Percentiles rank a stretch among this genome's conserved stretches.
phyloP scores from a whole-genome alignment of 176 grass and related monocot species.

The Poa annua region DNA sequence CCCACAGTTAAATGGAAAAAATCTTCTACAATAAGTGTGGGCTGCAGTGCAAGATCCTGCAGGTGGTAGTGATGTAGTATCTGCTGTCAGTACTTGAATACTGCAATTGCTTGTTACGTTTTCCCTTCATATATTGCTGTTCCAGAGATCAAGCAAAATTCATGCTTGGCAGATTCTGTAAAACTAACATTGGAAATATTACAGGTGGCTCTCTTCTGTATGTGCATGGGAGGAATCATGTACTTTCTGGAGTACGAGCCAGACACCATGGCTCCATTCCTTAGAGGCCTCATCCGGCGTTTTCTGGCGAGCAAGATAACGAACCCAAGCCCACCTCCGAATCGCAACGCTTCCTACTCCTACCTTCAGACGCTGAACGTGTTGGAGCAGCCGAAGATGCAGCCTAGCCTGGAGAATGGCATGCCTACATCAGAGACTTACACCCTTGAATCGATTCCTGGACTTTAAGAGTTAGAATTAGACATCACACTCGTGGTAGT shows the following conservation, averaged over 20 bases:
- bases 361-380: constrained; percentile 68
- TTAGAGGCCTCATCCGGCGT: constrained; percentile 82
- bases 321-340: constrained; percentile 61
- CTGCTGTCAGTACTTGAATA: constrained; percentile 12
- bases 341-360: constrained; percentile 59
- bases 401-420: constrained; percentile 37
- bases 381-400: constrained; percentile 49
- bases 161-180: constrained; percentile 5
- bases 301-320: constrained; percentile 97
- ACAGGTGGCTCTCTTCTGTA: constrained; percentile 94
- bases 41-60: not conserved
- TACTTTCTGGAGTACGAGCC: constrained; percentile 96
- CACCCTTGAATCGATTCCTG: constrained; percentile 90
- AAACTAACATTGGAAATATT: constrained; percentile 25
- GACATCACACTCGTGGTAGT: constrained; percentile 19
- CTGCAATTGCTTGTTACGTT: not conserved
- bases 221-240: constrained; percentile 98
- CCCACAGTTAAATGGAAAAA: constrained; percentile 10
- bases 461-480: constrained; percentile 72
- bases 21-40: constrained; percentile 11
- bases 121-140: not conserved
- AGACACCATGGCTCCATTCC: constrained; percentile 98
- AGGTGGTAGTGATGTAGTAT: not conserved
- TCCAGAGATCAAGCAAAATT: not conserved
- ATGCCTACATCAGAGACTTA: constrained; percentile 59